Base-by-base conservation (phyloP, 495 filamentous ascomycete genomes). In the Immersiella caudata region DNA sequence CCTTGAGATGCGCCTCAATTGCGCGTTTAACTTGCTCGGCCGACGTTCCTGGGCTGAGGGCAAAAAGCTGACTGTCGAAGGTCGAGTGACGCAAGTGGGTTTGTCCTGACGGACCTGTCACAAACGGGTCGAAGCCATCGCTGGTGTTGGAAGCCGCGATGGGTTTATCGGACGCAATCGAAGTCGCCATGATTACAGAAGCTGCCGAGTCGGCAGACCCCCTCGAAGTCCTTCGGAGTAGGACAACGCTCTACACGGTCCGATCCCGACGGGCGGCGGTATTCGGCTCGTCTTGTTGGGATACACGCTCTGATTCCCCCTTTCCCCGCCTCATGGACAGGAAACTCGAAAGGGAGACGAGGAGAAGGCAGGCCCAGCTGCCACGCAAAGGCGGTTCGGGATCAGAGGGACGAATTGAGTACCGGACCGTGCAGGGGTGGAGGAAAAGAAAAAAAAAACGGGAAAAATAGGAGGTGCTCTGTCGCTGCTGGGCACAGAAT, bases 11-110 rank as follows among this genome's bases (percentile, higher is more conserved):
- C 52, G 93, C 93, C 79, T 97, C 90, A 33, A 99, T 83, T 35
- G 93, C 93, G 59, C 90, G 89, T 76, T 91, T 95, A 6, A 93
- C 90, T 71, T 97, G 93, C 35, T 89, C 87, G 36, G 94, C 92
- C 0, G 95, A 97, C 2, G 88, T 82, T 29, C 87, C 84, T 6
- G 90, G 85, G 72, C 90, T 90, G n/a, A 95, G 79, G 40, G 88
- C 89, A 71, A 96, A 91, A 25, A 93, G 78, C 61, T 93, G 88
- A 7, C 84, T 86, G 72, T 96, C 91, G 73, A 95, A 94, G 55
- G 87, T 82, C 25, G 91, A 91, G 75, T 90, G 93, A 62, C 93
- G 88, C 70, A 92, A 85, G 64, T 89, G 82, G 36, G 84, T 79
- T 20, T 83, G 76, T 36, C 79, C 73, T 66, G 77, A 74, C n/a